These are phyloP conservation scores for Coemansia biformis DNA, from an alignment of 192 early-diverging fungal species.

Conservation along the genomic window DNA sequence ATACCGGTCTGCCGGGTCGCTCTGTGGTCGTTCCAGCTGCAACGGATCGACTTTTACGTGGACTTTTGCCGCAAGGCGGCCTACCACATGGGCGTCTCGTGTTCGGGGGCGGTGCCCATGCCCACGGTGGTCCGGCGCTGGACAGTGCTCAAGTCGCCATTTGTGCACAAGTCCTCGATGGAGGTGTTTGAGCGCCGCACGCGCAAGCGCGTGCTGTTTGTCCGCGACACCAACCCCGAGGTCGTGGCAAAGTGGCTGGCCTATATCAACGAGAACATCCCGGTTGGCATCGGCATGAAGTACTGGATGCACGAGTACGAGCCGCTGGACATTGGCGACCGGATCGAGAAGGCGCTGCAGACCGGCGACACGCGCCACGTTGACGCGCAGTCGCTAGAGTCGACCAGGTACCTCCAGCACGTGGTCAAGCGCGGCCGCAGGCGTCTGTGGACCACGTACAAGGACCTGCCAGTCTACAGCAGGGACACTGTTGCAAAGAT, in stretches of 20 bases:
- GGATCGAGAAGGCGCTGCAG: constrained; percentile 30
- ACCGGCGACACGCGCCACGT: constrained; percentile 18
- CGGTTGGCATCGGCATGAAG: constrained; percentile 78
- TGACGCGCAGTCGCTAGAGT: constrained; percentile 12
- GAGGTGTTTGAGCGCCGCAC: constrained; percentile 95
- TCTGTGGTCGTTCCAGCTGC: constrained; percentile 71
- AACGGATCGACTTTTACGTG: constrained; percentile 81
- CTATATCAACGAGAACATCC: constrained; percentile 77
- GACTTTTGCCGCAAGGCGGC: constrained; percentile 84
- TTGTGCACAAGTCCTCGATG: constrained; percentile 93
- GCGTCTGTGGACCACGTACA: constrained; percentile 34
- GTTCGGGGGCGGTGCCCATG: constrained; percentile 63
- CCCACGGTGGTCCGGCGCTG: constrained; percentile 71
- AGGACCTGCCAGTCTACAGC: constrained; percentile 35
- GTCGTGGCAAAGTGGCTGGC: constrained; percentile 69
- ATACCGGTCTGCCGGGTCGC: constrained; percentile 70
- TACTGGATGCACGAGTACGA: constrained; percentile 70
- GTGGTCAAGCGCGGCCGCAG: constrained; percentile 30
- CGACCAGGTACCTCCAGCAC: constrained; percentile 13
- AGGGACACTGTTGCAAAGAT: constrained; percentile 25
- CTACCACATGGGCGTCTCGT: constrained; percentile 64
- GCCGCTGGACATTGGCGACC: constrained; percentile 37
- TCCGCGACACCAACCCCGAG: constrained; percentile 71
- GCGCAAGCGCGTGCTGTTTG: constrained; percentile 72
- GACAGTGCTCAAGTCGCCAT: constrained; percentile 88